Base-by-base conservation (phyloP, 768 basidiomycete genomes). In the Tylopilus balloui region DNA sequence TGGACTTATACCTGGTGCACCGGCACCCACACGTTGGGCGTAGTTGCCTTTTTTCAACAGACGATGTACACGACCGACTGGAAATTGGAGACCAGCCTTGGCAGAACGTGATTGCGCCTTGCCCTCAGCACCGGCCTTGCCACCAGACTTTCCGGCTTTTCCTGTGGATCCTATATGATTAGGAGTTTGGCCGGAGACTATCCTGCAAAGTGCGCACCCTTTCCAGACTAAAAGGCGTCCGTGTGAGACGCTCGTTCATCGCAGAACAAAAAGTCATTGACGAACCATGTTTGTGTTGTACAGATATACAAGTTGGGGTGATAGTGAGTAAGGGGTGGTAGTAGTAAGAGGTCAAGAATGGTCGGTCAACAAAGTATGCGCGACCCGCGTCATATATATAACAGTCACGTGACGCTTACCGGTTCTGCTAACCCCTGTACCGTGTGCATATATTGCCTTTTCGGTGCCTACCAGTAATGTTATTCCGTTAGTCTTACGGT, bases 11-110 rank as follows among this genome's bases (percentile, higher is more conserved):
- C 84, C 84, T 63, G 91, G 88, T 55, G 91, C 88, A 73, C 90
- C 89, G 48, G 89, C 87, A 71, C 91, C 90, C 54, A 92, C 83
- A 67, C 91, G 86, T 59, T 88, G 84, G 42, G 86, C 85, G 56
- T 90, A 92, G 76, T 92, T 91, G 46, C 89, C 89, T 69, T 80
- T 81, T 77, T 90, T 90, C 69, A 92, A 69, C 36, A 90, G 80
- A 80, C 88, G 83, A 73, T 89, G 90, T 53, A 92, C 82, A 86
- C 90, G 90, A 78, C 90, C 90, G 59, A 92, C 89, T 46, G 90
- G 90, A 76, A 92, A 88, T 66, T 87, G 83, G 47, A 86, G 79
- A 59, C 84, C 84, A 12, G 84, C 84, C 62, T 84, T 86, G 46
- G 84, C 75, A 20, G 84, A 86, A 45, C 84, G 81, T 13, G 85